phyloP scores from a whole-genome alignment of 805 yeast species.

The Jamesozyma hellenica region DNA sequence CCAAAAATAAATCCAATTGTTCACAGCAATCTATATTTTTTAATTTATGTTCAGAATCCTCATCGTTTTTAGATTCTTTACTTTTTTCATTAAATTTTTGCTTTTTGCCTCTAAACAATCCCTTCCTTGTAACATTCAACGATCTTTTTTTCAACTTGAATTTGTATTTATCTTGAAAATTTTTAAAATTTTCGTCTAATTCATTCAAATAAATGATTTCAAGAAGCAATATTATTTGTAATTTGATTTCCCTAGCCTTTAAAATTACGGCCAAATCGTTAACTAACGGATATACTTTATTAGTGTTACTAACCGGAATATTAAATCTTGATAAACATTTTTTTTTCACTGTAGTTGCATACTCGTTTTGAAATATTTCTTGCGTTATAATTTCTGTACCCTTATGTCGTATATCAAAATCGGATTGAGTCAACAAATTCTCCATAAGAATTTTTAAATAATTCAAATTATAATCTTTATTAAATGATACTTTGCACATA shows the following conservation, averaged over 20 bases:
- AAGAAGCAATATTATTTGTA: constrained; percentile 40
- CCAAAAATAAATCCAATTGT: constrained; percentile 37
- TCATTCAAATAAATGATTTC: constrained; percentile 34
- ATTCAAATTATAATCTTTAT: constrained; percentile 3
- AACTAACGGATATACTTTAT: constrained; percentile 13
- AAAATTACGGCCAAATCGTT: constrained; percentile 31
- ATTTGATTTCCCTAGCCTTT: constrained; percentile 46
- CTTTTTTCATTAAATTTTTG: constrained; percentile 18
- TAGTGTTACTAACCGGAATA: background rate
- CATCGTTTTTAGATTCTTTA: background rate
- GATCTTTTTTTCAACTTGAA: constrained; percentile 21
- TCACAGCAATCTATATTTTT: constrained; percentile 20
- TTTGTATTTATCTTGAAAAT: constrained; percentile 24
- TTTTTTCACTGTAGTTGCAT: constrained; percentile 6
- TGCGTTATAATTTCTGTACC: background rate
- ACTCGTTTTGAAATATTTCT: background rate
- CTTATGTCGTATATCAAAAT: constrained; percentile 36
- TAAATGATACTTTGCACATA: constrained; percentile 29
- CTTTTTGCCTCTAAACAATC: constrained; percentile 10
- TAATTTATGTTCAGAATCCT: background rate
- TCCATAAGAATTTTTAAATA: constrained; percentile 24
- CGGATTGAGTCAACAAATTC: constrained; percentile 27
- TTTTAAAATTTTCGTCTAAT: constrained; percentile 27
- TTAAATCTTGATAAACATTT: constrained; percentile 8
- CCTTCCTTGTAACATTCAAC: constrained; percentile 25